Evolutionary conservation across 768 basidiomycete species (phyloP).

Genomic region (Calocera viscosa): DNA sequence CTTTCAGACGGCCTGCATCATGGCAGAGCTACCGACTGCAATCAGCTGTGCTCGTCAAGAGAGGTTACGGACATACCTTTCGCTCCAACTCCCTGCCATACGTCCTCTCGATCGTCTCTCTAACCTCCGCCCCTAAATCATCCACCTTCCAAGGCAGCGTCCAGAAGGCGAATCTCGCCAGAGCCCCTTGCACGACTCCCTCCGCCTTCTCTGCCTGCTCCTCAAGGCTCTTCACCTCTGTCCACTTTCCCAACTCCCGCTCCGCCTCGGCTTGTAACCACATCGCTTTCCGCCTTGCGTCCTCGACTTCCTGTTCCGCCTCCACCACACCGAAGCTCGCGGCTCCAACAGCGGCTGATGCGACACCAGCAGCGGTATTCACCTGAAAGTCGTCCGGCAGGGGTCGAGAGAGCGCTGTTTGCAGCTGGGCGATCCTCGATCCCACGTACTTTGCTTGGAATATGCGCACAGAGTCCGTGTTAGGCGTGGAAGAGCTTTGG

Average conservation of each 20-base stretch:
- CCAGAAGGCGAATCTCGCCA: neutral
- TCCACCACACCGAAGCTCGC: neutral
- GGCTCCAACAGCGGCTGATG: neutral
- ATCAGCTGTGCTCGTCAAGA: neutral
- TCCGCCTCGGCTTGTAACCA: neutral
- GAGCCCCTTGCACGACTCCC: neutral
- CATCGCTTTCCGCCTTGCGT: neutral
- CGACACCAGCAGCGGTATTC: neutral
- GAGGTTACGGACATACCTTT: slow-evolving; percentile 17
- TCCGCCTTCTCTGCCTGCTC: neutral
- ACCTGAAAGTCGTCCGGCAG: slow-evolving; percentile 2
- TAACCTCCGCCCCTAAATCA: slow-evolving; percentile 21
- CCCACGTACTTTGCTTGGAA: neutral
- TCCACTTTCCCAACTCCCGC: neutral
- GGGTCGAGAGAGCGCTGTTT: neutral
- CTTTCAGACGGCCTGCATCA: slow-evolving; percentile 23
- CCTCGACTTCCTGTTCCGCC: neutral
- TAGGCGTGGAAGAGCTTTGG: neutral
- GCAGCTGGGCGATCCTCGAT: neutral
- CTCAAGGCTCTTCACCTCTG: neutral
- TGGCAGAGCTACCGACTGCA: slow-evolving; percentile 20
- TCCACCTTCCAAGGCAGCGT: slow-evolving; percentile 16
- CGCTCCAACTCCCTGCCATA: slow-evolving; percentile 20
- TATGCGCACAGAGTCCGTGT: neutral
- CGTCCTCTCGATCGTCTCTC: slow-evolving; percentile 11